phyloP scores from a whole-genome alignment of 2,329 filamentous ascomycete species.

The Leptographium radiaticola region DNA sequence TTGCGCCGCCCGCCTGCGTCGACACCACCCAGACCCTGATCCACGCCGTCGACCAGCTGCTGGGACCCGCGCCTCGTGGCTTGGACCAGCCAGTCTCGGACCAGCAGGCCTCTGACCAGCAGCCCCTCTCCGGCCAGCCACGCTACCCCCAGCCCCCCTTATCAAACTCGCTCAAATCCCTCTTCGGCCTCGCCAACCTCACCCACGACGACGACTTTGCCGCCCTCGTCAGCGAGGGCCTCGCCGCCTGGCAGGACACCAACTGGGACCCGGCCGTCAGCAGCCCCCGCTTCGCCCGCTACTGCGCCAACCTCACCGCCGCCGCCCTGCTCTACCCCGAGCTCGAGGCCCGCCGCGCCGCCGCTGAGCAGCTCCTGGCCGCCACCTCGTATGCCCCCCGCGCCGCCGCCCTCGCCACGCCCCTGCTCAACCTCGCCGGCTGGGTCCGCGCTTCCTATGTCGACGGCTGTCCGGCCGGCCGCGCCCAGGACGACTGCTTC shows the following conservation, averaged over 20 bases:
- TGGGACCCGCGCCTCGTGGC: constrained; percentile 13
- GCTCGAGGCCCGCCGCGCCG: constrained; percentile 21
- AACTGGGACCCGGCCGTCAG: constrained; percentile 41
- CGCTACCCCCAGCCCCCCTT: too few species aligned
- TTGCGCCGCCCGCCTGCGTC: constrained; percentile 47
- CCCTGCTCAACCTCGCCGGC: constrained; percentile 40
- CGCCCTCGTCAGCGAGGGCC: constrained; percentile 24
- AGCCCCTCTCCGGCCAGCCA: not conserved
- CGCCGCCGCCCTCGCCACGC: constrained; percentile 24
- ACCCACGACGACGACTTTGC: constrained; percentile 36
- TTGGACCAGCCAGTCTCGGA: too few species aligned
- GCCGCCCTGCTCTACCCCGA: constrained; percentile 26
- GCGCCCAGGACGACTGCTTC: constrained; percentile 25
- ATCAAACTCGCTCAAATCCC: constrained; percentile 22
- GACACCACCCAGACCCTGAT: constrained; percentile 45
- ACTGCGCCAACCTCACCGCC: constrained; percentile 34
- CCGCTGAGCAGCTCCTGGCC: constrained; percentile 25
- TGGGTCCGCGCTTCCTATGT: constrained; percentile 20
- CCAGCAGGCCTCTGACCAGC: not conserved
- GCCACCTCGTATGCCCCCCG: constrained; percentile 25
- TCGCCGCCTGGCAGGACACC: constrained; percentile 29
- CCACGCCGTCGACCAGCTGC: constrained; percentile 35
- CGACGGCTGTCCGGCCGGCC: constrained; percentile 11
- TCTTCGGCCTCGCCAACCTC: constrained; percentile 33
- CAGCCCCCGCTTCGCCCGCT: constrained; percentile 27